Conservation (phyloP, 2,329 filamentous ascomycete species). For the Emergomyces orientalis region DNA sequence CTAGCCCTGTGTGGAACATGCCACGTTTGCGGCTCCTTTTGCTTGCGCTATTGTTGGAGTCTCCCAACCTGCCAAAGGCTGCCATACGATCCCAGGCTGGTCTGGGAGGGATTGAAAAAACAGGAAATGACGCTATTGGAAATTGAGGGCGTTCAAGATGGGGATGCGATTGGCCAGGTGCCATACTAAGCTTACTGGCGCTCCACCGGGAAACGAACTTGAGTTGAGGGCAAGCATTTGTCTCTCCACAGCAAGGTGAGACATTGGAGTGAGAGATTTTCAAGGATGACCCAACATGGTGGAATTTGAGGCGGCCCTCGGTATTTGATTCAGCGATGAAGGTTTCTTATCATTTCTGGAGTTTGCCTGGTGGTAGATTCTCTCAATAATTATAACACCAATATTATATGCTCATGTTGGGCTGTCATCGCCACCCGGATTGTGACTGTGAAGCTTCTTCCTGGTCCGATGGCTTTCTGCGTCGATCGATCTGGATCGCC, state of each 20-base stretch:
- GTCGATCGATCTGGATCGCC: slow-evolving; percentile 4
- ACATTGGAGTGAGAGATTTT: background rate
- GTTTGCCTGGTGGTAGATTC: background rate
- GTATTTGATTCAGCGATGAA: too few species aligned
- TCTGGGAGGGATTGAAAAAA: too few species aligned
- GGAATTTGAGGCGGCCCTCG: background rate
- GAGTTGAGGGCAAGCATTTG: background rate
- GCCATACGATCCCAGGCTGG: too few species aligned
- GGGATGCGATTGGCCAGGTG: background rate
- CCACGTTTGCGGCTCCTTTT: background rate
- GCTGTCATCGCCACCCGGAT: background rate
- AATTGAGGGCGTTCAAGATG: background rate
- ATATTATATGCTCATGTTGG: too few species aligned
- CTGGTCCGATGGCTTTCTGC: background rate
- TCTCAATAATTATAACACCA: too few species aligned
- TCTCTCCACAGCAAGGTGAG: background rate
- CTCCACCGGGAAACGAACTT: background rate
- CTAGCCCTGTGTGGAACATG: background rate
- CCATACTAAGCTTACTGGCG: background rate
- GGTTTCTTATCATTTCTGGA: too few species aligned
- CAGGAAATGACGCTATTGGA: slow-evolving; percentile 1
- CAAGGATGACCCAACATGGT: background rate
- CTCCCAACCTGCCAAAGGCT: background rate
- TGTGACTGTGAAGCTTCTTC: background rate
- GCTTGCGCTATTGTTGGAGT: background rate